Evolutionary conservation across 768 basidiomycete species (phyloP).

Genomic region (Inosperma sp.): DNA sequence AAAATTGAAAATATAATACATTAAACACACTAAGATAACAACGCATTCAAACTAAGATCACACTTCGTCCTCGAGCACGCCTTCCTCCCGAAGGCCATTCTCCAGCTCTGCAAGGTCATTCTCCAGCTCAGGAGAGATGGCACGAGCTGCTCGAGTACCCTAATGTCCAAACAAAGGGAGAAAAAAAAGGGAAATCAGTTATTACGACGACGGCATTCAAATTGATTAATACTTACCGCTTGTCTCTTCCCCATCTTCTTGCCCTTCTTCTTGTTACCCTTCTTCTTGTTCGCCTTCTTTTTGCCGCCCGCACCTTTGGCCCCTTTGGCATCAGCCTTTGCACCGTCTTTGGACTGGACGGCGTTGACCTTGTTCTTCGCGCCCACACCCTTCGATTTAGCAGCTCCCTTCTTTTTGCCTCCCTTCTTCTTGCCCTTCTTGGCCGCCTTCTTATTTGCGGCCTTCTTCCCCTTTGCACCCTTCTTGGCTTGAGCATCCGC

Average conservation of each 20-base stretch:
- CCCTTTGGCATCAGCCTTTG: background rate
- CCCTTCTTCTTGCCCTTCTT: background rate
- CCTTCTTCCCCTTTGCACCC: background rate
- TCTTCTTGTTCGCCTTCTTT: background rate
- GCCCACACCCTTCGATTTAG: too few species aligned
- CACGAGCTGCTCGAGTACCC: constrained; percentile 10
- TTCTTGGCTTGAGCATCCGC: too few species aligned
- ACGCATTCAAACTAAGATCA: too few species aligned
- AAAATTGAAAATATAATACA: too few species aligned
- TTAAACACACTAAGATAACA: too few species aligned
- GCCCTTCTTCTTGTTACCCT: background rate
- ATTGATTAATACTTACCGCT: constrained; percentile 5
- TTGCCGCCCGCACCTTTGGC: background rate
- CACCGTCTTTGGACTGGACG: background rate
- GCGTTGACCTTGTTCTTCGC: background rate
- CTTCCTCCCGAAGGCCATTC: too few species aligned
- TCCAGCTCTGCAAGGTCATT: too few species aligned
- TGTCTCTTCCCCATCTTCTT: background rate
- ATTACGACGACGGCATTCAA: too few species aligned
- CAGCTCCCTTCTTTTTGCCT: background rate
- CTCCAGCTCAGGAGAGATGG: background rate
- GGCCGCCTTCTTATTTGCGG: background rate
- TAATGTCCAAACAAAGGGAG: background rate
- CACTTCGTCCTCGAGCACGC: too few species aligned
- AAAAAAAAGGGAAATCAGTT: background rate